Evolutionary conservation across 202 grass and related monocot genomes (phyloP), one percentile per base, ranked within the genome.

Genomic region (Digitaria exilis): DNA sequence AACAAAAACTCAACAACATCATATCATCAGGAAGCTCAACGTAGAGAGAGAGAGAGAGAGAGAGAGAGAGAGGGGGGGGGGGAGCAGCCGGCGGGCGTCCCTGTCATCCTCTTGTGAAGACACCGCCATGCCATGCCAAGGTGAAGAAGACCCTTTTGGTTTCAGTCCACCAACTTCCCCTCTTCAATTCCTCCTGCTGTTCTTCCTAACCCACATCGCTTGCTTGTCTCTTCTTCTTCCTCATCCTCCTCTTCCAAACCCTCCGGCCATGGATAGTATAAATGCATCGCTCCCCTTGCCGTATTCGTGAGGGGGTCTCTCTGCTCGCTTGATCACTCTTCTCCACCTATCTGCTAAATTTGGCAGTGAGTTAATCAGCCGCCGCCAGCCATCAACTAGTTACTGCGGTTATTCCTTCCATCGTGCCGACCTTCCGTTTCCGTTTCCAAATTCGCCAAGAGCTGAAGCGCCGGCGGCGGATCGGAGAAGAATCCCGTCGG

Each of bases 51-150:
- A 39, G 37, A 39, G 37, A 39, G 37, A 39, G 37, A 39, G 37
- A 37, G 35, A 37, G 35, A 37, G 35, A 37, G 35, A 37, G 35
- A 37, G 35, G 7, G 35, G 7, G 35, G 7, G 19, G 1, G 19
- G 2, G 39, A 31, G 34, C 37, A 45, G 18, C 25, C 28, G 43
- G 75, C 25, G n/a, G 63, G 46, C 13, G 82, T 89, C 77, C 5
- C 58, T 86, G 48, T 89, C 87, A 31, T 56, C 82, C 65, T 56
- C 41, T 45, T 66, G 65, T 46, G 55, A 85, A 85, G 87, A 76
- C 69, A 85, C 82, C 70, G 87, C 76, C 85, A 71, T 54, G 48
- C 39, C 59, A 46, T 45, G 86, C 60, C 75, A 76, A 71, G 31
- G 62, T 8, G 0, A 1, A 54, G 6, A 37, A n/a, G n/a, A 54